Evolutionary conservation across 176 grass and related monocot species (phyloP).

Genomic region (Ensete glaucum): DNA sequence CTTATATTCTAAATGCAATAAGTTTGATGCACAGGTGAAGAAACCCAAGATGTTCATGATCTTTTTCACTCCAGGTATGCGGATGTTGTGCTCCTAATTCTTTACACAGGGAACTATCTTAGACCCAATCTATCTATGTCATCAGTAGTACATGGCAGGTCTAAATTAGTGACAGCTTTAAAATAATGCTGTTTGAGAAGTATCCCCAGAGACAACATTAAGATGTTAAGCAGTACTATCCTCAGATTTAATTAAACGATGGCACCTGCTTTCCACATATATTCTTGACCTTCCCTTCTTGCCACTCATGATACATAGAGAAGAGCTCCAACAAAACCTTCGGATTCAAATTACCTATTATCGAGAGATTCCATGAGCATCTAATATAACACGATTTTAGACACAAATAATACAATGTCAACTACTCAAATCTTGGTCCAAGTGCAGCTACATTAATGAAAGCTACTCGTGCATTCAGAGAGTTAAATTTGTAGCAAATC

Average conservation of each 20-base stretch:
- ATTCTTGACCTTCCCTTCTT: conserved; percentile 78
- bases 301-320: conserved; percentile 64
- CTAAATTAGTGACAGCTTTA: too few relatives aligned
- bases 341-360: conserved; percentile 51
- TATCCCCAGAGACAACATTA: too few relatives aligned
- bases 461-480: not conserved
- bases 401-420: not conserved
- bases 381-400: not conserved
- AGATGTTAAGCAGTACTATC: too few relatives aligned
- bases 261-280: conserved; percentile 61
- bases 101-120: not conserved
- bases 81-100: not conserved
- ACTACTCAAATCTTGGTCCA: not conserved
- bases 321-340: conserved; percentile 76
- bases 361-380: conserved; percentile 2
- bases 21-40: not conserved
- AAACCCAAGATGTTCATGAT: not conserved
- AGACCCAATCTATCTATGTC: not conserved
- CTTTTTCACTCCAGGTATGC: not conserved
- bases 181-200: too few relatives aligned
- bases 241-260: not conserved
- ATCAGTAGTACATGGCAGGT: not conserved
- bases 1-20: too few relatives aligned
- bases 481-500: not conserved
- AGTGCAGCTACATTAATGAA: not conserved